phyloP scores from a whole-genome alignment of 2,329 filamentous ascomycete genomes.

The Penicillium sp. region DNA sequence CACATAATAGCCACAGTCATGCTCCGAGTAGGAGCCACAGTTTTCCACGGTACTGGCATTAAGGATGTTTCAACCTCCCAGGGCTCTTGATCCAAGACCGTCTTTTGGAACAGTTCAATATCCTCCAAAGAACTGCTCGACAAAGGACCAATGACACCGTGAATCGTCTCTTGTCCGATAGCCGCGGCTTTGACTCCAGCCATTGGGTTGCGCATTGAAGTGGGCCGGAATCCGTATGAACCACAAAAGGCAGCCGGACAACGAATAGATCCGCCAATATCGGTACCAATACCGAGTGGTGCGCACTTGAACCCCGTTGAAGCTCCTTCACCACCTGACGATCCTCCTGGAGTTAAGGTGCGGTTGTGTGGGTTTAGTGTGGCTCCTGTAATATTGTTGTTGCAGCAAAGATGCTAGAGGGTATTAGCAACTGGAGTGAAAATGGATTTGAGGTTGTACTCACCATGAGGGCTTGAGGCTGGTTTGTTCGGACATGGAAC shows the following conservation, averaged over 20 bases:
- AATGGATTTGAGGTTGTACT: not conserved
- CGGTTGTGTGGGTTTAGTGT: slow-evolving; percentile 45
- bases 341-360: slow-evolving; percentile 42
- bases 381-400: slow-evolving; percentile 43
- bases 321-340: slow-evolving; percentile 47
- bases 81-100: slow-evolving; percentile 39
- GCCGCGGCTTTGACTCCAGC: slow-evolving; percentile 29
- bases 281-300: slow-evolving; percentile 46
- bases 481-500: slow-evolving; percentile 46
- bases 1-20: slow-evolving; percentile 59
- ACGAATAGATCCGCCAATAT: slow-evolving; percentile 50
- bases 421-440: slow-evolving; percentile 1
- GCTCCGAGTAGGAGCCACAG: slow-evolving; percentile 19
- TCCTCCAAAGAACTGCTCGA: slow-evolving; percentile 32
- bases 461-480: slow-evolving; percentile 44
- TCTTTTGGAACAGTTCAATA: slow-evolving; percentile 40
- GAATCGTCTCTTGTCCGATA: slow-evolving; percentile 40
- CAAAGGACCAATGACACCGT: slow-evolving; percentile 33
- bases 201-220: slow-evolving; percentile 34
- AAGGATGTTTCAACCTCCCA: slow-evolving; percentile 46
- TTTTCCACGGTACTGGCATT: slow-evolving; percentile 44
- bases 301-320: slow-evolving; percentile 44
- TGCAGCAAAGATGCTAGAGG: slow-evolving; percentile 35
- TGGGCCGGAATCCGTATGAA: slow-evolving; percentile 46
- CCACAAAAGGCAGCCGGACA: slow-evolving; percentile 48